These are phyloP conservation scores for Scedosporium minutisporum DNA, from an alignment of 2,329 filamentous ascomycete genomes.

Conservation along the genomic window DNA sequence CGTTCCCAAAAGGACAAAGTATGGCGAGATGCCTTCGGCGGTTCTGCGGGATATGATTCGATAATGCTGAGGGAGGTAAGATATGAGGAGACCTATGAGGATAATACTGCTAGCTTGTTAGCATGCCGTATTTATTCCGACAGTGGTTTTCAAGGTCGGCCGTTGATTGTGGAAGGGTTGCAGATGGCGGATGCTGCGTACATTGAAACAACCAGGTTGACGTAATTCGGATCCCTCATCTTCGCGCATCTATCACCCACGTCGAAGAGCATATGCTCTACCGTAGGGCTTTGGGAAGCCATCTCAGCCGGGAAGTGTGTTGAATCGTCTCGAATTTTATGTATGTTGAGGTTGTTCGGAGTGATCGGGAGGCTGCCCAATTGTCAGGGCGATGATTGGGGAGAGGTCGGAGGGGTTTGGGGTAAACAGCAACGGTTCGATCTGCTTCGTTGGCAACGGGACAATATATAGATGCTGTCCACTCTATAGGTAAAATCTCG, in stretches of 20 bases:
- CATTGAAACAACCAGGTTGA: slow-evolving; percentile 11
- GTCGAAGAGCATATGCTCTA: slow-evolving; percentile 2
- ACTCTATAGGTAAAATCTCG: background rate
- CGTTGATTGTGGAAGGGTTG: too few relatives aligned
- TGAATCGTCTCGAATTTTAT: background rate
- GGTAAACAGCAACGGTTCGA: too few relatives aligned
- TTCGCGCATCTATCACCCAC: slow-evolving; percentile 7
- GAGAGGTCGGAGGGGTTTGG: background rate
- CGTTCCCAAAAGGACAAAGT: slow-evolving; percentile 88
- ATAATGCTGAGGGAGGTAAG: slow-evolving; percentile 89
- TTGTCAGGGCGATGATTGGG: background rate
- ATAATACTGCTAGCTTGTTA: slow-evolving; percentile 49
- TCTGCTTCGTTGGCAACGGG: background rate
- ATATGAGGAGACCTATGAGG: slow-evolving; percentile 77
- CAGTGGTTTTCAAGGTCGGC: too few relatives aligned
- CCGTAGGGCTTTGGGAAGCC: background rate
- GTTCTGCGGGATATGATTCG: slow-evolving; percentile 80
- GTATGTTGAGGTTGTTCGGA: background rate
- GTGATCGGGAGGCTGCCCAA: background rate
- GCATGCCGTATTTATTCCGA: background rate
- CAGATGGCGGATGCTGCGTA: slow-evolving; percentile 4
- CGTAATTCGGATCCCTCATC: slow-evolving; percentile 11
- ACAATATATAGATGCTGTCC: background rate
- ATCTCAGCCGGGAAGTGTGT: background rate
- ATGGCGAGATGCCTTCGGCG: slow-evolving; percentile 90